phyloP scores from a whole-genome alignment of 2,329 filamentous ascomycete species.

The Knufia fluminis region DNA sequence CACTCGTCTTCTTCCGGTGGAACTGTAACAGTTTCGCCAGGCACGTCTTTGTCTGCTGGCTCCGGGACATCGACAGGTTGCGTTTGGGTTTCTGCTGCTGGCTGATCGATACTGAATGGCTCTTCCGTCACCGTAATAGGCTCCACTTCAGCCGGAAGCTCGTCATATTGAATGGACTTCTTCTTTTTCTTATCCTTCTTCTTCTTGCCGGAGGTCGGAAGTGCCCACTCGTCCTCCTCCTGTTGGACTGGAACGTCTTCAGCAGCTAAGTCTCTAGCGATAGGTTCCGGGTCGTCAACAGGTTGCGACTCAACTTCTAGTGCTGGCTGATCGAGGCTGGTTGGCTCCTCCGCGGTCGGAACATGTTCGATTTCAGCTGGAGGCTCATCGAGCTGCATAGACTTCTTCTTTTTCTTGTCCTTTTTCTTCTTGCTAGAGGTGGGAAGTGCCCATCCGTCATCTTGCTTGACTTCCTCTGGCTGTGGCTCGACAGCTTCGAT shows the following conservation, averaged over 20 bases:
- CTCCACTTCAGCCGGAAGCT: not conserved
- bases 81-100: not conserved
- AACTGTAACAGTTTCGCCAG: not conserved
- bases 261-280: too few species aligned
- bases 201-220: not conserved
- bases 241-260: not conserved
- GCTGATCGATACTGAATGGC: not conserved
- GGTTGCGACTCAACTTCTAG: too few species aligned
- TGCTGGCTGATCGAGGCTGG: not conserved
- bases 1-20: constrained; percentile 1
- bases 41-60: not conserved
- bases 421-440: not conserved
- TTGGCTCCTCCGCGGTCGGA: not conserved
- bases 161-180: not conserved
- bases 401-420: not conserved
- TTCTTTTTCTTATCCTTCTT: not conserved
- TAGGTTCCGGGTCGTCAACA: not conserved
- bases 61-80: not conserved
- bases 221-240: constrained; percentile 1
- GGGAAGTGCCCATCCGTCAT: too few species aligned
- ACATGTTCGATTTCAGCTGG: not conserved
- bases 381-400: not conserved
- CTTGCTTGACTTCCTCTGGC: too few species aligned
- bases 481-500: too few species aligned
- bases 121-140: not conserved